Percentiles rank a stretch among this genome's conserved stretches.
Conservation (phyloP, 768 basidiomycete genomes). For the Macrolepiota albuminosa region DNA sequence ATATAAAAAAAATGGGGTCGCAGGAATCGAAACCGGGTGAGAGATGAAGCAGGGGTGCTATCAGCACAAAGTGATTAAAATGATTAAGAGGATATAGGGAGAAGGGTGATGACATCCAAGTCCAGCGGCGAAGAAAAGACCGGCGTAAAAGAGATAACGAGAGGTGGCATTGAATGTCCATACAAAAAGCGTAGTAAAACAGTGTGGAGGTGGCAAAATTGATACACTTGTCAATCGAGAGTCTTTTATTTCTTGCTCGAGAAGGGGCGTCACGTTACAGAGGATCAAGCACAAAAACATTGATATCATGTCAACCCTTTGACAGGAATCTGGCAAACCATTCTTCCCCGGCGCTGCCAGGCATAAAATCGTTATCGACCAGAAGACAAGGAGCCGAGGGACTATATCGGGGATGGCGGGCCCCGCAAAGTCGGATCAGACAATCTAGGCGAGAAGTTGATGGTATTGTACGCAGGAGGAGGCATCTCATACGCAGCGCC, state of each 20-base stretch:
- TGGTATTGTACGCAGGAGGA: conserved; percentile 59
- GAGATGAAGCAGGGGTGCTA: background rate
- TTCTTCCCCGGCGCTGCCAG: background rate
- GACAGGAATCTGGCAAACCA: background rate
- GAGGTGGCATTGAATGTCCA: background rate
- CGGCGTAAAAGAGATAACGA: background rate
- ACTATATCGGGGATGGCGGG: background rate
- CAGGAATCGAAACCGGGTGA: background rate
- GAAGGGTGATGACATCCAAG: background rate
- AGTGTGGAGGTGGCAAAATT: conserved; percentile 1
- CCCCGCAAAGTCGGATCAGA: background rate
- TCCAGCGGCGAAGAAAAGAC: background rate
- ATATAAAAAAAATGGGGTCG: background rate
- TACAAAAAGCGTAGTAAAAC: background rate
- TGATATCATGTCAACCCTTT: background rate
- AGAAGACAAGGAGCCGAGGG: background rate
- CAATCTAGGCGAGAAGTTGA: conserved; percentile 35
- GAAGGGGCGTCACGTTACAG: background rate
- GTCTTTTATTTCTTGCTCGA: background rate
- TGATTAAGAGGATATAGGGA: background rate
- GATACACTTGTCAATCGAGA: conserved; percentile 6
- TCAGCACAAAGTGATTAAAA: background rate
- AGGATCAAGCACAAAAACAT: background rate
- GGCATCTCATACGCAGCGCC: conserved; percentile 41
- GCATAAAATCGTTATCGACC: background rate